phyloP scores from a whole-genome alignment of 2,329 filamentous ascomycete genomes.

The Emmonsiellopsis sp. region DNA sequence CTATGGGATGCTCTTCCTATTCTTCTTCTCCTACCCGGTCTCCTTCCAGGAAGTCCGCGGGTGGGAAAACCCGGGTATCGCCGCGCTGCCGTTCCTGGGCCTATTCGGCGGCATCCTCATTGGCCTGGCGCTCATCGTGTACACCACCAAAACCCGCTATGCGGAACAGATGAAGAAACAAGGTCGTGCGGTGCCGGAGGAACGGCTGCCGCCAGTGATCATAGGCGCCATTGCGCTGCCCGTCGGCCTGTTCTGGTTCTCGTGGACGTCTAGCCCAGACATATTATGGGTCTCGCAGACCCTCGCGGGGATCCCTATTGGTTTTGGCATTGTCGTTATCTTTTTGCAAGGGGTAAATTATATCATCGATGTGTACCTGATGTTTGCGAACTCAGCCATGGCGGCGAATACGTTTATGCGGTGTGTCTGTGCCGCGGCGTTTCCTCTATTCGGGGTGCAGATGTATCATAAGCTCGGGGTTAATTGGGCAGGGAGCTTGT shows the following conservation, averaged over 20 bases:
- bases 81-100: conserved; percentile 37
- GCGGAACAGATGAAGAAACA: conserved; percentile 30
- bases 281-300: conserved; percentile 38
- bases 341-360: conserved; percentile 37
- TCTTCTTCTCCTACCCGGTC: conserved; percentile 33
- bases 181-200: conserved; percentile 28
- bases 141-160: conserved; percentile 32
- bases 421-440: conserved; percentile 24
- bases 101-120: conserved; percentile 36
- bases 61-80: conserved; percentile 31
- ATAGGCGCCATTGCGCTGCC: conserved; percentile 33
- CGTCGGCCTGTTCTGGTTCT: conserved; percentile 39
- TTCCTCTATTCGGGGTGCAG: conserved; percentile 24
- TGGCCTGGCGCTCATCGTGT: conserved; percentile 28
- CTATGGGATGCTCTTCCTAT: conserved; percentile 25
- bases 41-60: conserved; percentile 33
- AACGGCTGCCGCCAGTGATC: conserved; percentile 37
- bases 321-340: conserved; percentile 34
- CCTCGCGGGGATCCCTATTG: conserved; percentile 33
- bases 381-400: conserved; percentile 31
- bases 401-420: conserved; percentile 30
- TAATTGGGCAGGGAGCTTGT: conserved; percentile 29
- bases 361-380: conserved; percentile 33
- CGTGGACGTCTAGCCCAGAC: conserved; percentile 33
- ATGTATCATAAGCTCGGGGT: conserved; percentile 32